Evolutionary conservation across 139 green algal genomes (phyloP), one percentile per base, ranked within the genome.

Genomic region (Chlamydomonas urium): DNA sequence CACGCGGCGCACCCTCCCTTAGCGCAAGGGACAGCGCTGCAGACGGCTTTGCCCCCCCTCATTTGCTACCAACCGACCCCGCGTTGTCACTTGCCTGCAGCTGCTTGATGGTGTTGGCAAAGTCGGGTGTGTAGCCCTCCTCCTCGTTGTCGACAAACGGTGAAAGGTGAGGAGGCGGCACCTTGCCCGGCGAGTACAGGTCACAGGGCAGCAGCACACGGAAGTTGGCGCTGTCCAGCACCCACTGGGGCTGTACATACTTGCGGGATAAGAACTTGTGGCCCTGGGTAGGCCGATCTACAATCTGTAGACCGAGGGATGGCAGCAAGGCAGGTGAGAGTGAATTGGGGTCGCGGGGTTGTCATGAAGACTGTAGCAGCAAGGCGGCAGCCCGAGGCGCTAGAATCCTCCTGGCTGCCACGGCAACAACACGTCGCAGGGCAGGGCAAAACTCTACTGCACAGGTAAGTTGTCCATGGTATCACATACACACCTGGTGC

Each of bases 221-320:
- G 71, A 81, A 92, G 89, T 99, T 99, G 71, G 87, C 86, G 47
- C 72, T 86, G 90, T 99, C 96, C 61, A 97, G 92, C 38, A 97
- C 86, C 96, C 96, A 99, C 90, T 99, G 96, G 34, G 96, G 96
- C 82, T 98, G 92, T 34, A 99, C 87, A 71, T 98, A 99, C 65
- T 94, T 77, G 17, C 95, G 84, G 0, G 76, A 86, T 36, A 95
- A 75, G 75, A 85, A 86, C 33, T 73, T 72, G 79, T 94, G 89
- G 8, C 81, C 86, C 81, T 95, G 88, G 5, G 70, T 81, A 19
- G 90, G 87, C 59, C 91, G 76, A 81, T 94, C 90, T 23, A 91
- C 85, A 23, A 96, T 81, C 75, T 81, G 62, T 0, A 32, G 28
- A 57, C 5, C 10, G 17, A 63, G 42, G 42, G 42, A 50, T 50